Evolutionary conservation across 345 rosid genomes (phyloP).

Genomic region (Eucalyptus erythrocorys): DNA sequence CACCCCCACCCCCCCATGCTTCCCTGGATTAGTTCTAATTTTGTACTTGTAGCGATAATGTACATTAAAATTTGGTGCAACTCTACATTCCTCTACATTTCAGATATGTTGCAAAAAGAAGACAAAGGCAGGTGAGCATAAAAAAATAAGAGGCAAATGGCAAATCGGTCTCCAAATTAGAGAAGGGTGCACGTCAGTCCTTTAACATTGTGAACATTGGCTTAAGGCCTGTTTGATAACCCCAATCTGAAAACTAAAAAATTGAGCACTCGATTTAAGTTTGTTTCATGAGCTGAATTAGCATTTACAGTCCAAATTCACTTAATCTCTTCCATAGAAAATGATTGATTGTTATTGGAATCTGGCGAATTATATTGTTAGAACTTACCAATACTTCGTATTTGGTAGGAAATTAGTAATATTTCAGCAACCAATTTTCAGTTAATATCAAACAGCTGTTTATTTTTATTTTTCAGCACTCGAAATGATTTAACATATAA

Average conservation of each 20-base stretch:
- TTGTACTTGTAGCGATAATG: not conserved
- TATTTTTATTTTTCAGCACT: too few species aligned
- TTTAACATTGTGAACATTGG: not conserved
- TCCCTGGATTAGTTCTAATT: not conserved
- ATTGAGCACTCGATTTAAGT: not conserved
- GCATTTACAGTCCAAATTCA: not conserved
- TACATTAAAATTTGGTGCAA: not conserved
- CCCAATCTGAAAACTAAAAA: not conserved
- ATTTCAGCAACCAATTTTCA: not conserved
- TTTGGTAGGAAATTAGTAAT: not conserved
- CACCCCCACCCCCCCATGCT: not conserved
- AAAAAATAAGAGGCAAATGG: not conserved
- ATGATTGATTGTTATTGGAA: not conserved
- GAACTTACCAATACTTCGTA: not conserved
- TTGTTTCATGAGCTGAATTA: not conserved
- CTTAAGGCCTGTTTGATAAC: not conserved
- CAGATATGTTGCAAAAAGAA: not conserved
- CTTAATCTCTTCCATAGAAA: not conserved
- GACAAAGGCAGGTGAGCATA: not conserved
- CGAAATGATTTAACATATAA: too few species aligned
- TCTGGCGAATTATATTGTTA: not conserved
- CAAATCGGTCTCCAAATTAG: not conserved
- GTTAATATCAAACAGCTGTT: too few species aligned
- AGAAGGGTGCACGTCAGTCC: not conserved
- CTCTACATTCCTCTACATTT: not conserved